Conservation (phyloP, 768 basidiomycete genomes). For the Kwoniella newhampshirensis region DNA sequence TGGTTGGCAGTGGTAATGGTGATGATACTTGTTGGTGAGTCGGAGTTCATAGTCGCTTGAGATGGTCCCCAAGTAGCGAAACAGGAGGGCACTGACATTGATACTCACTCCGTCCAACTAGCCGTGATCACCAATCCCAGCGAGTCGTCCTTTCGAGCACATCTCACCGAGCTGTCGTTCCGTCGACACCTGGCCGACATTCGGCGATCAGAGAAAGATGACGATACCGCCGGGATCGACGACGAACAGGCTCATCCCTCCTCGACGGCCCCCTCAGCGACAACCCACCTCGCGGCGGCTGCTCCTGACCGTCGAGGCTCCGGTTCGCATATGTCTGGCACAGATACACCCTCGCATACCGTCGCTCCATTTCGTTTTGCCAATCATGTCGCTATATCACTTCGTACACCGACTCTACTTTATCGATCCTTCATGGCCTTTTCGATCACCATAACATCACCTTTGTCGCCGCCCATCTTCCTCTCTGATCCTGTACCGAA, state of each 20-base stretch:
- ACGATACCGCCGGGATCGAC: slow-evolving; percentile 6
- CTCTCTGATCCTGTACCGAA: slow-evolving; percentile 29
- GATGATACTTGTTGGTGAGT: slow-evolving; percentile 41
- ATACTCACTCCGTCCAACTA: slow-evolving; percentile 48
- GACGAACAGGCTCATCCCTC: slow-evolving; percentile 13
- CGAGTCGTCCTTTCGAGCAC: slow-evolving; percentile 88
- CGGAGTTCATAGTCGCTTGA: neutral
- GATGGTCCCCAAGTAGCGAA: neutral
- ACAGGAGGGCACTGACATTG: neutral
- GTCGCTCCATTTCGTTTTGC: slow-evolving; percentile 65
- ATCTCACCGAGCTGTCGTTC: slow-evolving; percentile 96
- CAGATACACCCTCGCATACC: slow-evolving; percentile 27
- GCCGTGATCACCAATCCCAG: slow-evolving; percentile 94
- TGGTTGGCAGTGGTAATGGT: slow-evolving; percentile 40
- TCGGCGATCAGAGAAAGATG: slow-evolving; percentile 57
- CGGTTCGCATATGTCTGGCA: neutral
- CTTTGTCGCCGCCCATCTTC: slow-evolving; percentile 33
- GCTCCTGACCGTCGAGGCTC: slow-evolving; percentile 6
- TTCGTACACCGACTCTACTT: slow-evolving; percentile 85
- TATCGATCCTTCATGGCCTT: slow-evolving; percentile 84
- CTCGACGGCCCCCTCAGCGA: neutral
- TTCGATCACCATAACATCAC: slow-evolving; percentile 65
- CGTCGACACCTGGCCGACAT: slow-evolving; percentile 86
- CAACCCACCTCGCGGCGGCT: neutral
- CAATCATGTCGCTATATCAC: slow-evolving; percentile 85